Conservation (phyloP, 441 rosid genomes). For the Kokia cookei region DNA sequence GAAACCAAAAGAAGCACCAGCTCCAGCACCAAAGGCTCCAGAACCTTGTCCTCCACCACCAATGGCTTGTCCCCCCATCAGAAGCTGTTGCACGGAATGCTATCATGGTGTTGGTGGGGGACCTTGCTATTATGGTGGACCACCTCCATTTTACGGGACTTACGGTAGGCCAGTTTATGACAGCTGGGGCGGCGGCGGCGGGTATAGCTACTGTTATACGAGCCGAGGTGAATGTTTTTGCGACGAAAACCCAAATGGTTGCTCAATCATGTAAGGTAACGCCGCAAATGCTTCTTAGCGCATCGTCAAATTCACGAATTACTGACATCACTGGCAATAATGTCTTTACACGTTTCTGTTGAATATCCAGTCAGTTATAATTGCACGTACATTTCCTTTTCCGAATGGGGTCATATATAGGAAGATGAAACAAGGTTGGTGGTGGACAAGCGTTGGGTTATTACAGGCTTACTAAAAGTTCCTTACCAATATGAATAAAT, state of each 20-base stretch:
- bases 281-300: background rate
- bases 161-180: slow-evolving; percentile 5
- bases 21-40: background rate
- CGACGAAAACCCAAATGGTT: slow-evolving; percentile 18
- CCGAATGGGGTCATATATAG: background rate
- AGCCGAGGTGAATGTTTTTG: slow-evolving; percentile 2
- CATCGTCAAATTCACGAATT: background rate
- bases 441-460: background rate
- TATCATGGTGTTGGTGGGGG: background rate
- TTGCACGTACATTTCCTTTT: too few species aligned
- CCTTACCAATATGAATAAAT: background rate
- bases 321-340: background rate
- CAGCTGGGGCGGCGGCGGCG: slow-evolving; percentile 1
- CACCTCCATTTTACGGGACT: background rate
- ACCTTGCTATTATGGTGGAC: slow-evolving; percentile 3
- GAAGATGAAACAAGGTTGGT: background rate
- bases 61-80: background rate
- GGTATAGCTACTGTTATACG: background rate
- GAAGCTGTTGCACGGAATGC: slow-evolving; percentile 3
- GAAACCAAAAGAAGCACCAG: background rate
- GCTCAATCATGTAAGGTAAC: slow-evolving; percentile 16
- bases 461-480: background rate
- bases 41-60: background rate
- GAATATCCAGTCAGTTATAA: background rate
- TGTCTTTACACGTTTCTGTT: background rate